A percentile compares a stretch with the other conserved stretches of the same genome.
Conservation (phyloP, 2,329 filamentous ascomycete genomes). For the Apiospora malaysiana region DNA sequence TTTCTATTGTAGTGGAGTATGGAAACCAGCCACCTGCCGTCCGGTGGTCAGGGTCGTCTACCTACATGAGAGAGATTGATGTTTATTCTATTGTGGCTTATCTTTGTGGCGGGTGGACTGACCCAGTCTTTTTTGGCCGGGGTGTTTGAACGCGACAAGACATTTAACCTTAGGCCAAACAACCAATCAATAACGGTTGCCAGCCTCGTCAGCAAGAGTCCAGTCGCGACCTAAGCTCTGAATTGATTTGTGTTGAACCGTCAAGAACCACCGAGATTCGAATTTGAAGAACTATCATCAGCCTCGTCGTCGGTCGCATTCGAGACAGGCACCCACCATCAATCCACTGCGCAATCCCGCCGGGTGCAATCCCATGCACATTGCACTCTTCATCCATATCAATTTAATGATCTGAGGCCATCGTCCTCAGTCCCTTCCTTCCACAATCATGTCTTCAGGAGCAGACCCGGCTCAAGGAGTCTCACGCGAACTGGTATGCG, state of each 20-base stretch:
- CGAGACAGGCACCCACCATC: not conserved
- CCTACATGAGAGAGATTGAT: too few relatives aligned
- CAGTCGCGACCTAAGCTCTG: slow-evolving; percentile 18
- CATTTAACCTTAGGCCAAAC: slow-evolving; percentile 3
- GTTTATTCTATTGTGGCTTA: not conserved
- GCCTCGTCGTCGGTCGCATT: slow-evolving; percentile 18
- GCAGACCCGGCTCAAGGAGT: slow-evolving; percentile 55
- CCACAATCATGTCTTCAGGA: slow-evolving; percentile 39
- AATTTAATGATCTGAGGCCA: slow-evolving; percentile 8
- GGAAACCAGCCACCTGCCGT: too few relatives aligned
- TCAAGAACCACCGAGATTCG: slow-evolving; percentile 7
- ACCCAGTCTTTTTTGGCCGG: not conserved
- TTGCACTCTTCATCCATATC: not conserved
- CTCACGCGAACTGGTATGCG: slow-evolving; percentile 47
- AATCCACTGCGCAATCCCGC: not conserved
- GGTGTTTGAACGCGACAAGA: not conserved
- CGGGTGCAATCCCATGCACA: not conserved
- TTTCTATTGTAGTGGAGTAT: too few relatives aligned
- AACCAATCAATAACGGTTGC: not conserved
- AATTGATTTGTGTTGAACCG: slow-evolving; percentile 10
- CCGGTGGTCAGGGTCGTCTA: not conserved
- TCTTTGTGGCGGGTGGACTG: not conserved
- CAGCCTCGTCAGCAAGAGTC: slow-evolving; percentile 8
- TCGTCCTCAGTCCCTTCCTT: slow-evolving; percentile 20
- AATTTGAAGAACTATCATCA: slow-evolving; percentile 16